Percentiles rank a stretch among this genome's conserved stretches.
Evolutionary conservation across 768 basidiomycete species (phyloP).

Genomic region (Porphyrellus cyaneotinctus): DNA sequence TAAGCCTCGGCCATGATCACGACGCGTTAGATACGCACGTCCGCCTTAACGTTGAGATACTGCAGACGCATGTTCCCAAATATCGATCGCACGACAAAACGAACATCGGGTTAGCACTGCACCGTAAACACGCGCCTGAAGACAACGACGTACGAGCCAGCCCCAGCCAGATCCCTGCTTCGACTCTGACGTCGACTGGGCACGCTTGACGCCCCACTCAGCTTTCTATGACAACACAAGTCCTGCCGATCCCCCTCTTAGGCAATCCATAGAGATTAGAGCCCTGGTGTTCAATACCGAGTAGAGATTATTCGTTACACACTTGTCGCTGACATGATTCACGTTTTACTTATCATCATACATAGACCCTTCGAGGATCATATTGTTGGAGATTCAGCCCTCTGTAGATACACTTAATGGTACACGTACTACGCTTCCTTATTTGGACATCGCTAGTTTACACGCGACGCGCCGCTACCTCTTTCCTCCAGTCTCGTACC

Average conservation of each 20-base stretch:
- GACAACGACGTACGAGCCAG: conserved; percentile 70
- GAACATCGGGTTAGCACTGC: not conserved
- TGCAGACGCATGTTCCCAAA: conserved; percentile 97
- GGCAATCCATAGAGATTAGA: conserved; percentile 44
- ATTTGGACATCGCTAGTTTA: too few relatives aligned
- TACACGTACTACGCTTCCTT: too few relatives aligned
- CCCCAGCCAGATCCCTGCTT: conserved; percentile 87
- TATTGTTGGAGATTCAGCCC: too few relatives aligned
- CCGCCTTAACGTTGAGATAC: conserved; percentile 91
- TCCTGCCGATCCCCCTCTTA: conserved; percentile 33
- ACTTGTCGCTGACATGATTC: not conserved
- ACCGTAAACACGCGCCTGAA: not conserved
- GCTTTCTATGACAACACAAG: conserved; percentile 38
- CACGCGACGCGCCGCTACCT: too few relatives aligned
- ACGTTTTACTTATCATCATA: not conserved
- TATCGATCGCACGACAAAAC: conserved; percentile 40
- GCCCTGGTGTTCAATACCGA: conserved; percentile 41
- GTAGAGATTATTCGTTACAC: conserved; percentile 13
- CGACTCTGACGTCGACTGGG: conserved; percentile 39
- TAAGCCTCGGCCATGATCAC: not conserved
- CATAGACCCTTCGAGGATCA: not conserved
- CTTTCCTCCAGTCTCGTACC: too few relatives aligned
- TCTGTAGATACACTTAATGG: too few relatives aligned
- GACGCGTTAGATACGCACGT: conserved; percentile 52
- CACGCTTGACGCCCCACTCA: conserved; percentile 40